Evolutionary conservation across 2,329 filamentous ascomycete species (phyloP).

Genomic region (Acrodontium crateriforme): DNA sequence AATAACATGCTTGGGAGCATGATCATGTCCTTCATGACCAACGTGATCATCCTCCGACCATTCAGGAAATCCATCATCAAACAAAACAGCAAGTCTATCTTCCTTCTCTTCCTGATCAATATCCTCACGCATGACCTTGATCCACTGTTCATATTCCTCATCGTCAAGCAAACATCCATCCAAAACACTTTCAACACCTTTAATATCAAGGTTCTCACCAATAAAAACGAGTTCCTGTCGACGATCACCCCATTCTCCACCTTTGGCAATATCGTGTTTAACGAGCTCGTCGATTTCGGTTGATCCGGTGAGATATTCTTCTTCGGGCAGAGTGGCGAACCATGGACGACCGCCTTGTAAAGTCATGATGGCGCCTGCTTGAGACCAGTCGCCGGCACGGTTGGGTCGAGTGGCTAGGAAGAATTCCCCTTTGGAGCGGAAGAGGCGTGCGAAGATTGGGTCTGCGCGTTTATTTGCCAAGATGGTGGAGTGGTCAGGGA

Average conservation of each 20-base stretch:
- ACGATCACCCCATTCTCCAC: conserved; percentile 49
- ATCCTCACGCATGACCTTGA: conserved; percentile 28
- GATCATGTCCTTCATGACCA: not conserved
- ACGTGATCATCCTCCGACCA: not conserved
- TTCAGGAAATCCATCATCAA: not conserved
- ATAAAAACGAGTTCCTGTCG: conserved; percentile 63
- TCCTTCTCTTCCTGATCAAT: conserved; percentile 5
- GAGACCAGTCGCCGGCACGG: conserved; percentile 47
- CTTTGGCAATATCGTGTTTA: conserved; percentile 32
- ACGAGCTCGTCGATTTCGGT: conserved; percentile 35
- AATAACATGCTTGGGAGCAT: conserved; percentile 1
- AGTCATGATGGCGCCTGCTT: conserved; percentile 51
- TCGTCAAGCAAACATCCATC: conserved; percentile 51
- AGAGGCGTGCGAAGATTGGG: conserved; percentile 39
- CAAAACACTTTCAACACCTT: conserved; percentile 38
- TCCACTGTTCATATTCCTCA: conserved; percentile 35
- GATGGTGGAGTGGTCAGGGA: conserved; percentile 25
- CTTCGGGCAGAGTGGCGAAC: conserved; percentile 44
- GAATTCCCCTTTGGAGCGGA: conserved; percentile 50
- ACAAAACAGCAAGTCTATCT: not conserved
- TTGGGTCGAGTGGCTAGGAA: conserved; percentile 46
- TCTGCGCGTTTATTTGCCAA: conserved; percentile 43
- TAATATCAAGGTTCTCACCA: conserved; percentile 46
- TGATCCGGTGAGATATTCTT: conserved; percentile 37
- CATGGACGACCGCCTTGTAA: conserved; percentile 42